phyloP scores from a whole-genome alignment of 371 early-diverging fungal species.

The Lichtheimia ramosa region DNA sequence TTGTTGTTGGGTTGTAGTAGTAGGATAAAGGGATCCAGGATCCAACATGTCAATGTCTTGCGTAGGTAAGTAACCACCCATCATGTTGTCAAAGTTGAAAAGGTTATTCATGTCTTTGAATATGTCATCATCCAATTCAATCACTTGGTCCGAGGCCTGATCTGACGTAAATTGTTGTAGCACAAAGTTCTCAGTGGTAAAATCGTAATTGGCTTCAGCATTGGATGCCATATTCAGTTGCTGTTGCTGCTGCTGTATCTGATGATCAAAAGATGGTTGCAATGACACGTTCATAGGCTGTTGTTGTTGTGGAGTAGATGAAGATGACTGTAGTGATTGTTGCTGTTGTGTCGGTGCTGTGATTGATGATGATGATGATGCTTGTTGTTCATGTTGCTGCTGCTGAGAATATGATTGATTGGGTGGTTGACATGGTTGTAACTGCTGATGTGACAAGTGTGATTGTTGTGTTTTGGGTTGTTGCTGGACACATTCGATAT shows the following conservation, averaged over 20 bases:
- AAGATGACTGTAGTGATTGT: constrained; percentile 9
- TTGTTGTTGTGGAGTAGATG: neutral
- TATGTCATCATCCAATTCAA: constrained; percentile 33
- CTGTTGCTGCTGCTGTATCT: neutral
- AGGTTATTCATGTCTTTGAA: constrained; percentile 1
- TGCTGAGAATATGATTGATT: constrained; percentile 2
- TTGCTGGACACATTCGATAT: neutral
- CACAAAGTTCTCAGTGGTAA: constrained; percentile 20
- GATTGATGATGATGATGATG: constrained; percentile 11
- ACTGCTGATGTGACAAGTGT: neutral
- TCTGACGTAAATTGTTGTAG: constrained; percentile 49
- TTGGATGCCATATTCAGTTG: neutral
- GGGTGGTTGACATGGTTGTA: neutral
- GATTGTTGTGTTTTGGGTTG: neutral
- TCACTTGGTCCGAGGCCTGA: constrained; percentile 41
- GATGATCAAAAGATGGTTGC: neutral
- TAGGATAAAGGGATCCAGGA: neutral
- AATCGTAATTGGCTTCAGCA: too few species aligned
- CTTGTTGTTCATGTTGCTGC: constrained; percentile 4
- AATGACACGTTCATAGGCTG: neutral
- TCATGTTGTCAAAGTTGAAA: constrained; percentile 1
- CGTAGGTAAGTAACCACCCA: neutral
- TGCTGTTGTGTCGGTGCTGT: constrained; percentile 6
- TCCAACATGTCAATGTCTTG: neutral
- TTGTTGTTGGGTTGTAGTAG: neutral